Evolutionary conservation across 1,284 basidiomycete genomes (phyloP), one percentile per base, ranked within the genome.

Genomic region (Pseudozyma sp.): DNA sequence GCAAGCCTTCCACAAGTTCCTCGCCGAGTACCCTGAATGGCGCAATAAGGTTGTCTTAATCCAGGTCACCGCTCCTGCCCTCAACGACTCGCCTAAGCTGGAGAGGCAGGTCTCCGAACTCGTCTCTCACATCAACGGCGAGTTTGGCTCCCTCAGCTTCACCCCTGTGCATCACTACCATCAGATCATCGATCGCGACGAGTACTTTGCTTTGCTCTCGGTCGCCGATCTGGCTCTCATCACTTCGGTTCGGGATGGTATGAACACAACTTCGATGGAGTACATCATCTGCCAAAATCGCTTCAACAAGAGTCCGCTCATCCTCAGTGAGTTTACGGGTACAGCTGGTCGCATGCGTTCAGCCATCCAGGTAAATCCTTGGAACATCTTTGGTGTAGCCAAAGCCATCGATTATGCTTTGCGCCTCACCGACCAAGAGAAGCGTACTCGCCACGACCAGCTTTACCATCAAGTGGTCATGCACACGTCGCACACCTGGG

Each of bases 81-180:
- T 97, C 67, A 92, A 92, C 19, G 95, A 98, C 85, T 94, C 93
- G 49, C 93, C 94, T 18, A 95, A 95, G 85, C 89, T 99, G 54
- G 96, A 97, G 86, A 89, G 94, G 31, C 92, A 95, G 87, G 91
- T 98, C 9, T 94, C 93, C 52, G 95, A 99, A 86, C 88, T 98
- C 34, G 96, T 99, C 62, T 92, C 93, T 44, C 93, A 95, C 80
- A 98, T 99, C 87, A 99, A 99, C 82, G 95, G 95, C 74, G 92
- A 95, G 81, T 98, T 95, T 84, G 97, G 96, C 42, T 92, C 91
- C 68, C 87, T 99, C 49, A 94, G 97, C 86, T 99, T 98, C 84
- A 94, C 95, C 71, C 96, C 97, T 11, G 93, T 98, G n/a, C 96
- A 99, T 85, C 97, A 99, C 85, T 99, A 98, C 53, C 96, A 99